A percentile compares a stretch with the other conserved stretches of the same genome.
phyloP scores from a whole-genome alignment of 495 filamentous ascomycete species.

The Hypoxylon fuscum region DNA sequence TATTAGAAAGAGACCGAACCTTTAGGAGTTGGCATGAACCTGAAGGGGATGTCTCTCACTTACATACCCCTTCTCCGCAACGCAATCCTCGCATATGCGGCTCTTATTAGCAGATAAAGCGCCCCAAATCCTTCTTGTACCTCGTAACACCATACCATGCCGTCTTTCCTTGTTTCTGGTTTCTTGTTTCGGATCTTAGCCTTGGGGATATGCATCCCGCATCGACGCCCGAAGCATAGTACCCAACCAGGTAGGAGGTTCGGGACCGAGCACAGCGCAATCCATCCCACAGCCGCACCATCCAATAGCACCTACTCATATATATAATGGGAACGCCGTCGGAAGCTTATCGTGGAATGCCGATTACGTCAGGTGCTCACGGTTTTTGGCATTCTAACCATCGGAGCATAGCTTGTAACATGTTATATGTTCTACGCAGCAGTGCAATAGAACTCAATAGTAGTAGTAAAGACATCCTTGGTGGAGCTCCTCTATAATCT shows the following conservation, averaged over 20 bases:
- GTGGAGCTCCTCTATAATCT: too few species aligned
- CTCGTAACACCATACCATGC: background rate
- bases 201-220: constrained; percentile 7
- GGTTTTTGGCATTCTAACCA: background rate
- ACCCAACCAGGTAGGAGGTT: constrained; percentile 1
- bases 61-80: background rate
- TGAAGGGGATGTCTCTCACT: background rate
- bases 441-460: too few species aligned
- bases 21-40: background rate
- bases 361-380: background rate
- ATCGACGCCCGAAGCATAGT: background rate
- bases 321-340: too few species aligned
- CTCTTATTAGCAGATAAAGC: background rate
- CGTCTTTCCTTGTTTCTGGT: background rate
- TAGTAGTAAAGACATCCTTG: too few species aligned
- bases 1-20: background rate
- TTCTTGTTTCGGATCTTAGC: constrained; percentile 4
- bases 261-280: constrained; percentile 4
- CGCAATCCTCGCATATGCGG: background rate
- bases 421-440: too few species aligned
- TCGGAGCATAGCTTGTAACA: too few species aligned
- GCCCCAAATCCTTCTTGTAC: background rate
- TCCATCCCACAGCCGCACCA: background rate
- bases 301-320: too few species aligned
- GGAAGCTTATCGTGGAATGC: background rate